These are phyloP conservation scores for Pseudonitzschia multistriata DNA, from an alignment of 108 stramenopile genomes.

Conservation along the genomic window DNA sequence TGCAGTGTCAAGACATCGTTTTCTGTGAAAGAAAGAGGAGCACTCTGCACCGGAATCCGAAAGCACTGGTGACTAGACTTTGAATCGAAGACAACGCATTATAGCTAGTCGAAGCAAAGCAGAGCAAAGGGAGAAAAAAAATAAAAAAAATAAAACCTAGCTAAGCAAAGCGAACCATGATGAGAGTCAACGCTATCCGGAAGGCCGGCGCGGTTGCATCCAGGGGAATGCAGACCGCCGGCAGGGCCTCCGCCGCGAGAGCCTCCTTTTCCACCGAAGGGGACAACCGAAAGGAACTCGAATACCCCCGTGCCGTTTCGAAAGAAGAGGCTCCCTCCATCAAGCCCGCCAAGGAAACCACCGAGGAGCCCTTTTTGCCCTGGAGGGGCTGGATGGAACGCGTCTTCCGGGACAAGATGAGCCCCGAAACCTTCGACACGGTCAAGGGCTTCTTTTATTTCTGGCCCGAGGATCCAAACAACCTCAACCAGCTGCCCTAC, in stretches of 20 bases:
- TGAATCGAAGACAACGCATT: no score
- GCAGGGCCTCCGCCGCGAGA: not conserved
- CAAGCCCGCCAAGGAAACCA: constrained; percentile 39
- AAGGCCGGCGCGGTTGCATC: not conserved
- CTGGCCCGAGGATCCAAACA: constrained; percentile 60
- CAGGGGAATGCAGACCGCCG: not conserved
- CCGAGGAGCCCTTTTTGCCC: constrained; percentile 78
- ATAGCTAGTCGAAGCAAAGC: no score
- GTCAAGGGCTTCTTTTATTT: constrained; percentile 56
- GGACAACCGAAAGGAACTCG: constrained; percentile 13
- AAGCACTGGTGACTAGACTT: no score
- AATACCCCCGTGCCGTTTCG: constrained; percentile 44
- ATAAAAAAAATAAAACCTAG: no score
- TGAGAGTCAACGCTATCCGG: constrained; percentile 1
- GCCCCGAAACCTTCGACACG: constrained; percentile 47
- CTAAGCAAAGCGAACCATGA: not conserved
- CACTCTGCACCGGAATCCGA: no score
- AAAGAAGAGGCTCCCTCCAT: constrained; percentile 49
- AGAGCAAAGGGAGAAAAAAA: no score
- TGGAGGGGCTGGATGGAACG: constrained; percentile 84
- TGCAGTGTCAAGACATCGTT: no score
- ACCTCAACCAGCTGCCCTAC: constrained; percentile 59
- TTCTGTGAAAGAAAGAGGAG: no score
- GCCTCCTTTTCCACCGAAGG: not conserved
- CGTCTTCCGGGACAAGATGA: constrained; percentile 60